These are phyloP conservation scores for Abortiporus biennis DNA, from an alignment of 1,284 basidiomycete species.

Conservation along the genomic window DNA sequence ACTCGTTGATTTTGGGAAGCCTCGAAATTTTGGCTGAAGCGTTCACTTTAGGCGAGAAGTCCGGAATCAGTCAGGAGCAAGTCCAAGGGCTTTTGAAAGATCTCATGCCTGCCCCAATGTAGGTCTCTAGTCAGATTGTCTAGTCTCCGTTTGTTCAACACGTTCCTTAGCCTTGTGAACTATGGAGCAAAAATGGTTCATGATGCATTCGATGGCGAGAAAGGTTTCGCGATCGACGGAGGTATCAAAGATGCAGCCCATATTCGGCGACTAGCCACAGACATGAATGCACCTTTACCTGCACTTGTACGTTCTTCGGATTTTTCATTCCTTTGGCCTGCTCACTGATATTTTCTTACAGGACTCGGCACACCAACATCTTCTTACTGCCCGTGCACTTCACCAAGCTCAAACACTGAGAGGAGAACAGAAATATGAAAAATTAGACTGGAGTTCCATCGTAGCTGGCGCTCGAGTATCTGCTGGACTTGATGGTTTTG, in stretches of 20 bases:
- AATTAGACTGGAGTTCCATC: constrained; percentile 69
- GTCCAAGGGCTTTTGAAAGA: constrained; percentile 29
- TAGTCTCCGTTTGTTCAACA: too few relatives aligned
- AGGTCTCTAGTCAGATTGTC: too few relatives aligned
- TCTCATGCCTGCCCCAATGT: constrained; percentile 54
- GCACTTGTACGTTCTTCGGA: constrained; percentile 33
- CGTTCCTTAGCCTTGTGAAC: constrained; percentile 44
- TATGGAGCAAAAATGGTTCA: constrained; percentile 66
- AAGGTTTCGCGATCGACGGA: constrained; percentile 83
- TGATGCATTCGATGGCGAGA: constrained; percentile 70
- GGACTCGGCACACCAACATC: constrained; percentile 73
- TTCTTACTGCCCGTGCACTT: constrained; percentile 73
- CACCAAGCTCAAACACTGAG: constrained; percentile 41
- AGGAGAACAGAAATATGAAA: constrained; percentile 42
- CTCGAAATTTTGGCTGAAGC: constrained; percentile 79
- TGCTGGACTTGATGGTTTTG: constrained; percentile 62
- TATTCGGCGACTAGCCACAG: constrained; percentile 52
- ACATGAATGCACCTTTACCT: constrained; percentile 78
- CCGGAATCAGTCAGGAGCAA: constrained; percentile 61
- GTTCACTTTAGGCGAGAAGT: constrained; percentile 81
- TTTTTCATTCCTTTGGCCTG: not conserved
- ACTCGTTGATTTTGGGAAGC: constrained; percentile 62
- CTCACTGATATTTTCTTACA: constrained; percentile 7
- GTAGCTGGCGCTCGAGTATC: constrained; percentile 64
- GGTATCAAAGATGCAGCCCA: constrained; percentile 84